Base-by-base conservation (phyloP, 306 rosid genomes). In the Cyamopsis tetragonoloba region DNA sequence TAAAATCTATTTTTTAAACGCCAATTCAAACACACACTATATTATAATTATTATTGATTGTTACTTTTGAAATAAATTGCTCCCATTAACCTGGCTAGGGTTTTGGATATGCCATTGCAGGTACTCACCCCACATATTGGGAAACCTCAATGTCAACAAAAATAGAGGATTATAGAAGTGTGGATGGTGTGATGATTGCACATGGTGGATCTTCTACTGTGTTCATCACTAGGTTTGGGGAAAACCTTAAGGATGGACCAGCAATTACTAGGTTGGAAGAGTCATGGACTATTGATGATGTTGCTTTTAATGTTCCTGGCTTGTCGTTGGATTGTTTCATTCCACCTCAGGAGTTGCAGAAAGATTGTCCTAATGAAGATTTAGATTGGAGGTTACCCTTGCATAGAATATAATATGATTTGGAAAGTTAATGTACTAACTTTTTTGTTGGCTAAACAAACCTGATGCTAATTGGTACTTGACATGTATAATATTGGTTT, bases 71-170 rank as follows among this genome's bases (percentile, higher is more conserved):
- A n/a, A n/a, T n/a, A n/a, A n/a, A n/a, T n/a, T n/a, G n/a, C n/a
- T n/a, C n/a, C n/a, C n/a, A n/a, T n/a, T n/a, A n/a, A n/a, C n/a
- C n/a, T n/a, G n/a, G n/a, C n/a, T n/a, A n/a, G n/a, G n/a, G n/a
- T n/a, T n/a, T n/a, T n/a, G n/a, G n/a, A n/a, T n/a, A n/a, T n/a
- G n/a, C n/a, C n/a, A n/a, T n/a, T n/a, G n/a, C n/a, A n/a, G 98
- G 9, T 54, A n/a, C 86, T 18, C 75, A 86, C 37, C 96, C 97
- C 5, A 83, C 76, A 28, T 93, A 93, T 22, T 93, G 98, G 98
- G 98, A 93, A 73, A 93, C 98, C 17, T 74, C 98, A 9, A 93
- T 93, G 97, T 83, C 93, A 0, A 86, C 98, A 0, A 84, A 62
- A 13, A 86, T 93, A 12, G 90, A 85, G 7, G 97, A 93, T 22